Conservation (phyloP, 805 yeast genomes). For the Metschnikowia kofuensis region DNA sequence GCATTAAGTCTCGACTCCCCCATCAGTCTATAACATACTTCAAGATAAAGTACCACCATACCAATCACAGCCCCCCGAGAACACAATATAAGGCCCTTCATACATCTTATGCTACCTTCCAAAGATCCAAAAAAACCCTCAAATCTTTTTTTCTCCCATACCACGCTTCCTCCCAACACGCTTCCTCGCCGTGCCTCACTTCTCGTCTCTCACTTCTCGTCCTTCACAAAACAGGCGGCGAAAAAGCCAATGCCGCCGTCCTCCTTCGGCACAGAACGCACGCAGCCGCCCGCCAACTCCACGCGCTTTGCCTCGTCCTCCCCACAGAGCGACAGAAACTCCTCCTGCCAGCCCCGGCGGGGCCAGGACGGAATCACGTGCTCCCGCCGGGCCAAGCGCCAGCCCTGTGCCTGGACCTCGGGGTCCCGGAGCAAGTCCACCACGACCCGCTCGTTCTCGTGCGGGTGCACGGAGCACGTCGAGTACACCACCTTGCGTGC, state of each 20-base stretch:
- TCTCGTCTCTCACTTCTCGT: background rate
- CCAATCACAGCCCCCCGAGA: too few relatives aligned
- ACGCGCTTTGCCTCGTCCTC: constrained; percentile 40
- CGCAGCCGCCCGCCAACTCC: constrained; percentile 75
- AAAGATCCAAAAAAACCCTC: too few relatives aligned
- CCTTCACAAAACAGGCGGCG: constrained; percentile 80
- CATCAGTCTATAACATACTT: too few relatives aligned
- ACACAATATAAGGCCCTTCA: too few relatives aligned
- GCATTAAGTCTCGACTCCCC: too few relatives aligned
- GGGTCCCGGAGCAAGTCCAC: constrained; percentile 68
- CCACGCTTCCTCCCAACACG: too few relatives aligned
- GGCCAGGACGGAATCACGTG: constrained; percentile 83
- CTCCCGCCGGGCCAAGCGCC: constrained; percentile 62
- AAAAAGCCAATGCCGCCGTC: constrained; percentile 99
- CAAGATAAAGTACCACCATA: too few relatives aligned
- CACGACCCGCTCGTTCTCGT: constrained; percentile 93
- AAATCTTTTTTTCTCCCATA: too few relatives aligned
- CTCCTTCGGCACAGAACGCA: constrained; percentile 76
- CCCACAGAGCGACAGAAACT: constrained; percentile 50
- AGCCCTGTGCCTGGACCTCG: constrained; percentile 63
- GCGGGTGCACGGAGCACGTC: constrained; percentile 91
- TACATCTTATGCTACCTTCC: too few relatives aligned
- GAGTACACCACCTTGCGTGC: constrained; percentile 84
- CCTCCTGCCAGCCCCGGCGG: constrained; percentile 74
- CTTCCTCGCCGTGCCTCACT: too few relatives aligned